A percentile compares a stretch with the other conserved stretches of the same genome.
These are phyloP conservation scores for Heracleum sosnowskyi DNA, from an alignment of 129 eudicot genomes.

Conservation along the genomic window DNA sequence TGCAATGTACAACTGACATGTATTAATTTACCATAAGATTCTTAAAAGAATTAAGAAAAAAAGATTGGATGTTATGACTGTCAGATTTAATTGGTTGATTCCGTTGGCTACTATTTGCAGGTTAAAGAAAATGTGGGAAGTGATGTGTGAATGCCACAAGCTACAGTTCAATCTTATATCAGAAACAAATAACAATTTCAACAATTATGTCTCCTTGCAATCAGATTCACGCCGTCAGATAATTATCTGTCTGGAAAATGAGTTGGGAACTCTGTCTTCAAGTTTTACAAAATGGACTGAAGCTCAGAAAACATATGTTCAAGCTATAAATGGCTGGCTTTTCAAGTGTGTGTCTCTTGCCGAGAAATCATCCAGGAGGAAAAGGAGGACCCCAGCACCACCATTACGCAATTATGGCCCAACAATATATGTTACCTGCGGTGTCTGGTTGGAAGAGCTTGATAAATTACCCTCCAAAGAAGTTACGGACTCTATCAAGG, in stretches of 20 bases:
- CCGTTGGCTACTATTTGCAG: conserved; percentile 23
- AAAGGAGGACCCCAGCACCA: conserved; percentile 40
- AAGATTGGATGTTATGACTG: not conserved
- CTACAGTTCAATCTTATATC: conserved; percentile 62
- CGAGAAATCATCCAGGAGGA: conserved; percentile 46
- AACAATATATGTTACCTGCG: conserved; percentile 66
- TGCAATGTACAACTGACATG: not conserved
- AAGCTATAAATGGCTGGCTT: conserved; percentile 73
- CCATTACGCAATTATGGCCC: conserved; percentile 62
- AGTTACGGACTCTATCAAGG: conserved; percentile 60
- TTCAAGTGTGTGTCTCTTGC: conserved; percentile 61
- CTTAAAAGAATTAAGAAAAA: not conserved
- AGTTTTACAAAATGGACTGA: conserved; percentile 72
- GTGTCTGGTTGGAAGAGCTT: conserved; percentile 71
- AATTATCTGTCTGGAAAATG: conserved; percentile 42
- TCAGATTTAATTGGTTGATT: conserved; percentile 1
- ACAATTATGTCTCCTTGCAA: conserved; percentile 41
- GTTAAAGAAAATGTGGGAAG: conserved; percentile 91
- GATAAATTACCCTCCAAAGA: conserved; percentile 47
- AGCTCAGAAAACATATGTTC: conserved; percentile 67
- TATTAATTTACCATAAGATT: not conserved
- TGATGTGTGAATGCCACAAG: conserved; percentile 77
- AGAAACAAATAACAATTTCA: conserved; percentile 30
- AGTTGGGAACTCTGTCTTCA: conserved; percentile 45
- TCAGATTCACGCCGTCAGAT: conserved; percentile 61